phyloP scores from a whole-genome alignment of 805 yeast species.

The Zygotorulaspora sp. region DNA sequence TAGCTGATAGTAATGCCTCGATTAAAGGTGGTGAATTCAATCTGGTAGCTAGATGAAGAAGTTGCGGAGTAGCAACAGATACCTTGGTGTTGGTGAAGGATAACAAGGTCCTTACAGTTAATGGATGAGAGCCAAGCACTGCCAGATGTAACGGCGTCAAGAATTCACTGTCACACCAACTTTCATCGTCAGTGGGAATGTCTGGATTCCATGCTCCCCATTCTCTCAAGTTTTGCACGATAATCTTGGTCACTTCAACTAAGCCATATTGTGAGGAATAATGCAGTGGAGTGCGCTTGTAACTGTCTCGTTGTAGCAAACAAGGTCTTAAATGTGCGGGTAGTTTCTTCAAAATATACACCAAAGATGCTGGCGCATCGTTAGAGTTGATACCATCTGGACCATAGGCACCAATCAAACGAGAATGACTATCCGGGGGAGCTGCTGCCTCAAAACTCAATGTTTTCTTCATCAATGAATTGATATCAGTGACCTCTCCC shows the following conservation, averaged over 20 bases:
- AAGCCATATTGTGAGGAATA: slow-evolving; percentile 87
- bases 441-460: slow-evolving; percentile 41
- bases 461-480: slow-evolving; percentile 10
- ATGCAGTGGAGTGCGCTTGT: slow-evolving; percentile 81
- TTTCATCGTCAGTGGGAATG: slow-evolving; percentile 50
- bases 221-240: slow-evolving; percentile 50
- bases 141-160: slow-evolving; percentile 81
- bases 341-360: slow-evolving; percentile 53
- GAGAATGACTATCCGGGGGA: slow-evolving; percentile 46
- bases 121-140: slow-evolving; percentile 76
- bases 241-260: slow-evolving; percentile 52
- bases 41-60: slow-evolving; percentile 57
- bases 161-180: slow-evolving; percentile 71
- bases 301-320: slow-evolving; percentile 65
- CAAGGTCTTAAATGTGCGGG: slow-evolving; percentile 50
- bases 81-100: slow-evolving; percentile 38
- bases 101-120: slow-evolving; percentile 60
- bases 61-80: slow-evolving; percentile 47
- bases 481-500: slow-evolving; percentile 4
- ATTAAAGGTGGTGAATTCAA: slow-evolving; percentile 57
- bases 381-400: slow-evolving; percentile 59
- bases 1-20: slow-evolving; percentile 45
- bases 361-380: slow-evolving; percentile 55
- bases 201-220: slow-evolving; percentile 56
- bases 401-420: slow-evolving; percentile 52